These are phyloP conservation scores for Pseudogymnoascus sp. DNA, from an alignment of 2,329 filamentous ascomycete genomes.

Conservation along the genomic window DNA sequence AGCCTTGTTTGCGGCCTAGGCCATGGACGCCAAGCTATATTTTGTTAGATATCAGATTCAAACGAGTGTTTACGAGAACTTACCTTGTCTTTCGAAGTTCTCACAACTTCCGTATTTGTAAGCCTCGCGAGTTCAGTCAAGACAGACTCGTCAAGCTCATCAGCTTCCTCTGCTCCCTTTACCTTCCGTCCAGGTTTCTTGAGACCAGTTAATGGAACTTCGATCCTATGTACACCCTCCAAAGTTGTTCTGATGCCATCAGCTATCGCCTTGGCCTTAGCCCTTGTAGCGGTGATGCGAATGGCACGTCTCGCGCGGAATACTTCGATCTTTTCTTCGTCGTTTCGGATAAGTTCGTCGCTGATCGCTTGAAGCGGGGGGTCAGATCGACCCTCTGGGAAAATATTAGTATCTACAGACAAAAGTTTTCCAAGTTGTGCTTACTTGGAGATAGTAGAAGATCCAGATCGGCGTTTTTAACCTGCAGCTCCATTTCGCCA, in stretches of 20 bases:
- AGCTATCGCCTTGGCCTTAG: conserved; percentile 21
- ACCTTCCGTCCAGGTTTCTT: conserved; percentile 8
- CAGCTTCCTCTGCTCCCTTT: neutral
- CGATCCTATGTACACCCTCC: conserved; percentile 16
- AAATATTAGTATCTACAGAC: neutral
- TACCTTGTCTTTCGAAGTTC: conserved; percentile 5
- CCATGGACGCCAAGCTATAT: conserved; percentile 15
- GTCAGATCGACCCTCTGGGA: conserved; percentile 15
- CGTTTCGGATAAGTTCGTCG: conserved; percentile 16
- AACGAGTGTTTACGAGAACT: neutral
- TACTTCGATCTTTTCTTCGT: conserved; percentile 24
- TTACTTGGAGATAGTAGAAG: conserved; percentile 23
- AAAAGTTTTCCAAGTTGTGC: conserved; percentile 6
- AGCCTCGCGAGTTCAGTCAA: conserved; percentile 21
- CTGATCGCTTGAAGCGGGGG: conserved; percentile 22
- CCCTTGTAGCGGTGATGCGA: conserved; percentile 23
- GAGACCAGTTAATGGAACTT: conserved; percentile 18
- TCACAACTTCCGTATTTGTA: conserved; percentile 22
- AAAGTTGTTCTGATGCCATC: conserved; percentile 19
- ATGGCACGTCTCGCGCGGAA: conserved; percentile 22
- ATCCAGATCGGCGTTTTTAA: conserved; percentile 22
- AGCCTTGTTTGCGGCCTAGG: conserved; percentile 13
- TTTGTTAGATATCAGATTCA: conserved; percentile 7
- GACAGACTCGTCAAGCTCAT: conserved; percentile 14
- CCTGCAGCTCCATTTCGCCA: conserved; percentile 26